Evolutionary conservation across 2,329 filamentous ascomycete species (phyloP), one percentile per base, ranked within the genome.

Genomic region (Fusarium nelsonii): DNA sequence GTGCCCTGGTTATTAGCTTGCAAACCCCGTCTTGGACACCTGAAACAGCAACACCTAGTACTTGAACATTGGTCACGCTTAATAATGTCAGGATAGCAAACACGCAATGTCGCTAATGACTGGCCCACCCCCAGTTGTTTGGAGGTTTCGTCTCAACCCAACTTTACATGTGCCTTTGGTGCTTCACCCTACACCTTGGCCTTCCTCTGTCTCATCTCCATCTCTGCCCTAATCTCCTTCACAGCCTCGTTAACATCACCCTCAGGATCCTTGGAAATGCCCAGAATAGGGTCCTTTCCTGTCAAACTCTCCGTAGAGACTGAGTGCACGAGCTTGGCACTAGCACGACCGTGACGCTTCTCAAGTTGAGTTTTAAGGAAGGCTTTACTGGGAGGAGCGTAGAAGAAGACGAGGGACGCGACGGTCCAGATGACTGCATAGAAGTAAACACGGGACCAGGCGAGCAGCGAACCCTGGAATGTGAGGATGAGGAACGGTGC

Each of bases 391-490:
- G 48, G 48, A 0, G 93, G 93, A 2, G 92, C 93, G 40, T 90
- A 87, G 76, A 98, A 97, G 81, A 97, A 91, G 9, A 83, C 87
- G 58, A 94, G 87, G 18, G 89, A 88, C 1, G 81, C 77, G 11
- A 83, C 80, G 2, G 91, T 91, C 70, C 89, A 90, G 65, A 94
- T 76, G 56, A 96, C 83, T 33, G 88, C 89, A 80, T 97, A 99
- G 82, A 94, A 98, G 81, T 97, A 96, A 36, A 97, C 92, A 41
- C 92, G 88, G 1, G 88, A 81, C 96, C 96, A 99, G 60, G 92
- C 90, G 4, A 84, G 82, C 41, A 97, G 79, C 11, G 91, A 94
- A 63, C 89, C 87, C 18, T 84, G 81, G 69, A 97, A 88, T 23
- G 84, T 85, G 26, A 99, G 90, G 39, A 97, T 83, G 44, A 97